Evolutionary conservation across 306 rosid genomes (phyloP).

Genomic region (Pyrus communis): DNA sequence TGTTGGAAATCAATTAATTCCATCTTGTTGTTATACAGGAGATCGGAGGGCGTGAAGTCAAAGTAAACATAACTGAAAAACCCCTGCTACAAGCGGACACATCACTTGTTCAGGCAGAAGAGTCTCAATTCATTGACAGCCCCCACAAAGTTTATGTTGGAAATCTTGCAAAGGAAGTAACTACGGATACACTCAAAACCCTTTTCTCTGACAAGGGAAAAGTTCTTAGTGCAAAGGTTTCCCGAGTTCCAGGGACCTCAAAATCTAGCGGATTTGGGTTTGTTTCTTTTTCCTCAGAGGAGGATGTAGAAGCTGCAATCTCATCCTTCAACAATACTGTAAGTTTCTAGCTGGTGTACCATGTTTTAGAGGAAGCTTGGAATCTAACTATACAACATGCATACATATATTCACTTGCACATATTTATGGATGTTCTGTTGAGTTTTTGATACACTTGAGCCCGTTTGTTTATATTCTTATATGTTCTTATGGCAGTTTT

Average conservation of each 20-base stretch:
- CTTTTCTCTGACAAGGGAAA: conserved; percentile 69
- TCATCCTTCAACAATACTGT: conserved; percentile 74
- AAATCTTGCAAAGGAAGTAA: conserved; percentile 75
- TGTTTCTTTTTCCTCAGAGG: conserved; percentile 74
- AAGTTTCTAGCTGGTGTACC: conserved; percentile 30
- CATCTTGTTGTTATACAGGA: conserved; percentile 42
- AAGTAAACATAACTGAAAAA: conserved; percentile 81
- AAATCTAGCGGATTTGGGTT: conserved; percentile 84
- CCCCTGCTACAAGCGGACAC: conserved; percentile 42
- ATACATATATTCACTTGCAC: background rate
- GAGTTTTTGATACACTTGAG: background rate
- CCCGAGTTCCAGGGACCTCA: conserved; percentile 88
- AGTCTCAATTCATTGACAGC: conserved; percentile 65
- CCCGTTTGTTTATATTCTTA: background rate
- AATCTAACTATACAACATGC: background rate
- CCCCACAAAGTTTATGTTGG: conserved; percentile 95
- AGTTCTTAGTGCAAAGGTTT: conserved; percentile 84
- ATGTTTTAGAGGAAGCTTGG: conserved; percentile 3
- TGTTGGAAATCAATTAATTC: background rate
- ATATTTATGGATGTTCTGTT: background rate
- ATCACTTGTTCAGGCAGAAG: conserved; percentile 55
- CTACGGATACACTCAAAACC: conserved; percentile 51
- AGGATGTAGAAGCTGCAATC: conserved; percentile 83
- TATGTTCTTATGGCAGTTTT: conserved; percentile 7
- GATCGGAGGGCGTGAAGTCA: conserved; percentile 72